Evolutionary conservation across 352 stramenopile species (phyloP), one percentile per base, ranked within the genome.

Genomic region (Pythium rishiriense): DNA sequence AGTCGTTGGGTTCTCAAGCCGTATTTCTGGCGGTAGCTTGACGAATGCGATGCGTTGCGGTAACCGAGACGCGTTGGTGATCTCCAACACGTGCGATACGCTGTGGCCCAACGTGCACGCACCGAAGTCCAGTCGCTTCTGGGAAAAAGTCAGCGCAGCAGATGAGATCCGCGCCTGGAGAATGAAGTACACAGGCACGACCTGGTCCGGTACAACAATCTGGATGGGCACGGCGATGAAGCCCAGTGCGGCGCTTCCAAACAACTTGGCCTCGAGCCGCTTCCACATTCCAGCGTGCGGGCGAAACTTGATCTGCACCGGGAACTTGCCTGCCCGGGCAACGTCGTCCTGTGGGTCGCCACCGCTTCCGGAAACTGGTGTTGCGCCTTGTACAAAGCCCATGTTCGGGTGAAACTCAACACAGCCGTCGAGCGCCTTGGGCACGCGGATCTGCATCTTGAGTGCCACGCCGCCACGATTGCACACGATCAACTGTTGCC

Each of bases 391-490:
- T 0, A 97, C 81, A 62, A 90, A 98, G 4, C 88, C 88, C 61
- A 96, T 93, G 52, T 76, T 78, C 0, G 93, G 93, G 17, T 83
- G 68, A 50, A 97, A 95, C 55, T 96, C 87, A 12, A 97, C 46
- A 42, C 67, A 83, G 1, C 77, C 71, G 17, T 69, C 60, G 1
- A 97, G 72, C 5, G 66, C 51, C 46, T 87, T 85, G 1, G 91
- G 89, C 1, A 92, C 74, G 31, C 83, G 81, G 1, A 96, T 60
- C 28, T 91, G 75, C 22, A 92, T 78, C 58, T 95, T 93, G 14
- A 97, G 71, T 12, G 93, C 81, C 17, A 97, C 85, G 65, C 93
- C 95, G 12, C 88, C 90, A 15, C 93, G 85, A 57, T 98, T 98
- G 46, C 78, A 82, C 3, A 97, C 55, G 1, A 83, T 41, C 4